Evolutionary conservation across 495 filamentous ascomycete genomes (phyloP), one percentile per base, ranked within the genome.

Genomic region (Astrocystis sublimbata): DNA sequence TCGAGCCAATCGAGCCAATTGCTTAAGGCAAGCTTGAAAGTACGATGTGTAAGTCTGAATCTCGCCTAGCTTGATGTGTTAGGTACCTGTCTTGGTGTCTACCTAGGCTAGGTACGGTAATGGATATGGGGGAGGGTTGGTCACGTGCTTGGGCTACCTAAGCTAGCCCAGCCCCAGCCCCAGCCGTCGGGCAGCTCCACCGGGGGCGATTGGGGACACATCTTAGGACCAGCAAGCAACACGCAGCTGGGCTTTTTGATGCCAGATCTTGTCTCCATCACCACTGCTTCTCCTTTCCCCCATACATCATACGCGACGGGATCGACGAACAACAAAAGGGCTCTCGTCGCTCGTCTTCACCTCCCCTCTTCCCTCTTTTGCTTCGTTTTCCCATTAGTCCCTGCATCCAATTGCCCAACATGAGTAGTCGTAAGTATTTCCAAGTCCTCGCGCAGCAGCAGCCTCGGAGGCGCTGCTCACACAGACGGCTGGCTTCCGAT

Each of bases 401-500:
- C 66, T 53, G 60, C 71, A 69, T 56, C 76, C 61, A 75, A 79
- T 76, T 73, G 76, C 82, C 61, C 77, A 79, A 71, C 71, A 87
- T 85, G 85, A 79, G 73, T 74, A 79, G 75, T 69, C 68, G 81
- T 80, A 81, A 86, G 84, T 82, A n/a, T 72, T 72, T 71, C 65
- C 26, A 73, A 69, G 64, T 61, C 60, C 56, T 60, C 58, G 30
- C 54, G 68, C 61, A n/a, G 54, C 63, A 60, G 68, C 65, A 70
- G 66, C 69, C 74, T 75, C 70, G 58, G 62, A 55, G 36, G 61
- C 51, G 58, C 61, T 53, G 61, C 70, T 73, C 70, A 65, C 71
- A 23, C 23, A 51, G 60, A 61, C 23, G 10, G 51, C 41, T 50
- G 10, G 51, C 41, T 50, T 50, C 50, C 65, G 65, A 79, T 78